Percentiles rank a stretch among this genome's conserved stretches.
phyloP scores from a whole-genome alignment of 129 eudicot genomes.

The Lactuca saligna region DNA sequence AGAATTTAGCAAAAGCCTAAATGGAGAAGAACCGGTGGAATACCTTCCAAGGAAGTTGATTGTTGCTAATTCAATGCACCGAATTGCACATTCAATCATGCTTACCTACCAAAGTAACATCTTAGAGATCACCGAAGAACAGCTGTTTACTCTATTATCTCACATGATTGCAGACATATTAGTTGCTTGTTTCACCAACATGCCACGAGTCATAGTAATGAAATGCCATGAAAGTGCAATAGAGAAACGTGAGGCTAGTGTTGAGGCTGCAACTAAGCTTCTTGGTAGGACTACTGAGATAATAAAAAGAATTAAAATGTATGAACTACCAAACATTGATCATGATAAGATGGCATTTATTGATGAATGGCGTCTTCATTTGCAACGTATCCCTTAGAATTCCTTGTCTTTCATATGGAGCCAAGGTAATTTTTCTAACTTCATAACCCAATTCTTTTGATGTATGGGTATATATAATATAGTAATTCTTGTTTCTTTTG shows the following conservation, averaged over 20 bases:
- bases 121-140: background rate
- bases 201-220: conserved; percentile 21
- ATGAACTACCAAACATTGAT: too few species aligned
- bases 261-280: too few species aligned
- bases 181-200: conserved; percentile 28
- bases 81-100: conserved; percentile 34
- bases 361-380: too few species aligned
- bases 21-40: background rate
- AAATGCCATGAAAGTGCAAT: conserved; percentile 27
- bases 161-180: conserved; percentile 32
- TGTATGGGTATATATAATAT: too few species aligned
- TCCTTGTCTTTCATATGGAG: too few species aligned
- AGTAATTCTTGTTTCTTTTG: too few species aligned
- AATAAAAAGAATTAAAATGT: too few species aligned
- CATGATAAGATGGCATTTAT: too few species aligned
- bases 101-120: background rate
- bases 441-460: too few species aligned
- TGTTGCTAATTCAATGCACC: conserved; percentile 48
- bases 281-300: too few species aligned
- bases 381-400: too few species aligned
- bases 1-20: background rate
- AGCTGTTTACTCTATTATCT: conserved; percentile 12
- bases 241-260: conserved; percentile 20
- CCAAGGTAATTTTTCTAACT: too few species aligned
- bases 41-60: conserved; percentile 14